phyloP scores from a whole-genome alignment of 2,329 filamentous ascomycete genomes.

The Ophiosphaerella korrae region DNA sequence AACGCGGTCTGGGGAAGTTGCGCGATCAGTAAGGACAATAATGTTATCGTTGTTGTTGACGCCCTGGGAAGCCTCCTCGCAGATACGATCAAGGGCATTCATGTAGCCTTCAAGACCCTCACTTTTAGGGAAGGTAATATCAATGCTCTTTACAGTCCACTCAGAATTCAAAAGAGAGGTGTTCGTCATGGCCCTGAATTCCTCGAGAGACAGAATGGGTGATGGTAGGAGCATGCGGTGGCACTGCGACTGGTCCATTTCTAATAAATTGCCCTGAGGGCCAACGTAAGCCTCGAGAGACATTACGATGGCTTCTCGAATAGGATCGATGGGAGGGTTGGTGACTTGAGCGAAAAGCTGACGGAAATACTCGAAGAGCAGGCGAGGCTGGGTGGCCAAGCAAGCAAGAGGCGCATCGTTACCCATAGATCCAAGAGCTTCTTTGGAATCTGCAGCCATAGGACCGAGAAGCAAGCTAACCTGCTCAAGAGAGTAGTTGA shows the following conservation, averaged over 20 bases:
- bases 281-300: slow-evolving; percentile 95
- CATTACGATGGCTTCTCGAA: slow-evolving; percentile 97
- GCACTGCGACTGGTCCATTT: slow-evolving; percentile 91
- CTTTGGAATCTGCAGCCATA: slow-evolving; percentile 97
- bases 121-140: slow-evolving; percentile 89
- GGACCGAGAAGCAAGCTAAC: slow-evolving; percentile 88
- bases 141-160: slow-evolving; percentile 89
- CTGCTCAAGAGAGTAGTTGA: slow-evolving; percentile 95
- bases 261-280: slow-evolving; percentile 90
- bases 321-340: slow-evolving; percentile 96
- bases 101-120: slow-evolving; percentile 84
- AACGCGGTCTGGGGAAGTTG: slow-evolving; percentile 80
- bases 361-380: slow-evolving; percentile 95
- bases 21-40: slow-evolving; percentile 87
- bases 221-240: slow-evolving; percentile 84
- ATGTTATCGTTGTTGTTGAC: slow-evolving; percentile 84
- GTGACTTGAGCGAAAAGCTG: slow-evolving; percentile 98
- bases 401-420: slow-evolving; percentile 94
- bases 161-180: slow-evolving; percentile 73
- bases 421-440: slow-evolving; percentile 96
- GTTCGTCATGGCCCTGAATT: slow-evolving; percentile 86
- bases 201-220: slow-evolving; percentile 84
- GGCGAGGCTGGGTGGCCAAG: slow-evolving; percentile 83
- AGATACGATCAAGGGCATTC: slow-evolving; percentile 85
- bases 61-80: slow-evolving; percentile 79